phyloP scores from a whole-genome alignment of 331 rosid genomes.

The Pyracantha coccinea region DNA sequence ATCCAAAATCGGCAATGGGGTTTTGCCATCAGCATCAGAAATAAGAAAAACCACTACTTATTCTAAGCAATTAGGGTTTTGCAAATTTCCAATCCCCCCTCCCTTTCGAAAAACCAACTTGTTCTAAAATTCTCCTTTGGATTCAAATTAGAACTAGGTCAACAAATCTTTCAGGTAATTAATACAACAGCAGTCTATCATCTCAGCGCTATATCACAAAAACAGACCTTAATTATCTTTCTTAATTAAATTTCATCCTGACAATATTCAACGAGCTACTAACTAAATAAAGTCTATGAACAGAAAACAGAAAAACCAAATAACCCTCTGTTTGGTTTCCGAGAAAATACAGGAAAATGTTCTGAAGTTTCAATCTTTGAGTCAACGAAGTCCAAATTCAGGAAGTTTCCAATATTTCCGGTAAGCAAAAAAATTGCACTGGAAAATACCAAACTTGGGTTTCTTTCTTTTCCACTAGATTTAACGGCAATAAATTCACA shows the following conservation, averaged over 20 bases:
- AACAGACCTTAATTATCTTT: neutral
- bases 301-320: neutral
- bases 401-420: neutral
- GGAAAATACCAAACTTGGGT: neutral
- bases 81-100: neutral
- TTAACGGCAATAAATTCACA: neutral
- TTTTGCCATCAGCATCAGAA: neutral
- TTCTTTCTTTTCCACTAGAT: neutral
- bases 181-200: neutral
- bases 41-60: neutral
- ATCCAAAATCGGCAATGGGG: neutral
- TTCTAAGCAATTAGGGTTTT: neutral
- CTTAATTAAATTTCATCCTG: neutral
- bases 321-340: neutral
- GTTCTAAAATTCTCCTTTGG: neutral
- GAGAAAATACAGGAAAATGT: neutral
- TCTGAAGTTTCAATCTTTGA: neutral
- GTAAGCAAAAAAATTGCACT: neutral
- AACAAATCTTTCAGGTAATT: neutral
- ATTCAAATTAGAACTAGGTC: conserved; percentile 1
- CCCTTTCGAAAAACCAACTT: neutral
- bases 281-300: neutral
- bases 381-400: conserved; percentile 3
- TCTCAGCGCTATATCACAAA: neutral
- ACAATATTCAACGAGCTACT: neutral